phyloP scores from a whole-genome alignment of 1,284 basidiomycete species.

The Leccinum insolens region DNA sequence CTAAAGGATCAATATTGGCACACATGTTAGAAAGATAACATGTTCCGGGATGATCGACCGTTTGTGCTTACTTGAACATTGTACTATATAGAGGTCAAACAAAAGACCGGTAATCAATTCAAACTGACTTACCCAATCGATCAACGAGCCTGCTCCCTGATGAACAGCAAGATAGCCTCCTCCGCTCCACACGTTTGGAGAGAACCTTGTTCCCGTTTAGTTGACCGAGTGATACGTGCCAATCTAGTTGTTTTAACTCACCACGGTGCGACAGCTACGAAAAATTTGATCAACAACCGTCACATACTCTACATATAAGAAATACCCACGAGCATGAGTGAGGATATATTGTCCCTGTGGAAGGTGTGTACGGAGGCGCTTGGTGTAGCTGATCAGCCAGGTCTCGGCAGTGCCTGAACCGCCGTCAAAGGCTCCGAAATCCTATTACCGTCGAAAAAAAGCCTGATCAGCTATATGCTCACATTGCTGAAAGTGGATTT shows the following conservation, averaged over 20 bases:
- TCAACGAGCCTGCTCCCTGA: slow-evolving; percentile 56
- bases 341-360: slow-evolving; percentile 42
- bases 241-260: slow-evolving; percentile 7
- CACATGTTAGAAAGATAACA: slow-evolving; percentile 8
- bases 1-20: slow-evolving; percentile 29
- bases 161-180: slow-evolving; percentile 59
- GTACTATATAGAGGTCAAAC: slow-evolving; percentile 33
- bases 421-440: slow-evolving; percentile 48
- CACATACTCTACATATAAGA: background rate
- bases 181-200: slow-evolving; percentile 30
- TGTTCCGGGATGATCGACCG: background rate
- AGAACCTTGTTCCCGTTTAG: slow-evolving; percentile 22
- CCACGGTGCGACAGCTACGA: slow-evolving; percentile 33
- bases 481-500: background rate
- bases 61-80: slow-evolving; percentile 44
- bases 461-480: background rate
- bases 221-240: background rate
- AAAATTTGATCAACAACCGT: slow-evolving; percentile 7
- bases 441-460: slow-evolving; percentile 33
- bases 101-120: background rate
- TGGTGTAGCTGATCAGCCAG: slow-evolving; percentile 49
- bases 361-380: slow-evolving; percentile 37
- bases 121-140: slow-evolving; percentile 47
- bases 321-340: slow-evolving; percentile 41
- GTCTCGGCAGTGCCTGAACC: slow-evolving; percentile 42